Conservation (phyloP, 1,284 basidiomycete genomes). For the Volvariella volvacea region DNA sequence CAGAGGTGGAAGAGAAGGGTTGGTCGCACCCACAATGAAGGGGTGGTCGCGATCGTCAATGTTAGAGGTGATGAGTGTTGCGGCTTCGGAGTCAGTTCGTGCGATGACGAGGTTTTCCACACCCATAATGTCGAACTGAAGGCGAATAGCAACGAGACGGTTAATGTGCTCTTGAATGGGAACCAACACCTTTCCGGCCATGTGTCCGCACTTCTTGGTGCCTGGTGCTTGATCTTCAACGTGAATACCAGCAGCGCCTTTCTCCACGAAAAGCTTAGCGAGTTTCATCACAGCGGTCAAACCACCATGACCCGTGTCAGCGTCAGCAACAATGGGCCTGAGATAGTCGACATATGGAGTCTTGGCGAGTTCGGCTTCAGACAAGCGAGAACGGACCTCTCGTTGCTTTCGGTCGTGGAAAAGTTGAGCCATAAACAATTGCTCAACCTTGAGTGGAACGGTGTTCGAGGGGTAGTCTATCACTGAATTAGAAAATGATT, state of each 20-base stretch:
- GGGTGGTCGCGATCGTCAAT: conserved; percentile 95
- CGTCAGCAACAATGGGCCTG: conserved; percentile 73
- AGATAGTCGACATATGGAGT: conserved; percentile 62
- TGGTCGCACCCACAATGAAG: conserved; percentile 93
- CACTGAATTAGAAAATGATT: not conserved
- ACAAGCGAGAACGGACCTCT: conserved; percentile 66
- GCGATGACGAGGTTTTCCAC: conserved; percentile 69
- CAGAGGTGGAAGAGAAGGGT: conserved; percentile 62
- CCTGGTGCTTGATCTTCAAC: conserved; percentile 80
- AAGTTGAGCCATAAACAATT: conserved; percentile 82
- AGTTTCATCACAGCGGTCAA: conserved; percentile 78
- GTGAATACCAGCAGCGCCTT: conserved; percentile 78
- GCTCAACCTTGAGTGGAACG: conserved; percentile 89
- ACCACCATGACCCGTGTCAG: conserved; percentile 81
- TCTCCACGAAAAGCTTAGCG: conserved; percentile 74
- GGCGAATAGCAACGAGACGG: conserved; percentile 70
- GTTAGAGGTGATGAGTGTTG: conserved; percentile 94
- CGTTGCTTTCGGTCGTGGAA: conserved; percentile 87
- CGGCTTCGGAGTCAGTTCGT: conserved; percentile 86
- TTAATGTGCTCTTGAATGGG: conserved; percentile 74
- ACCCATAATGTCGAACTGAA: conserved; percentile 59
- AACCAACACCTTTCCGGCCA: conserved; percentile 80
- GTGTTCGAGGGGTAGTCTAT: conserved; percentile 91
- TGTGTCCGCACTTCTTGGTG: conserved; percentile 85
- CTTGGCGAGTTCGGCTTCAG: conserved; percentile 68